A percentile compares a stretch with the other conserved stretches of the same genome.
Evolutionary conservation across 1,139 yeast species (phyloP).

Genomic region (Taphrina deformans): DNA sequence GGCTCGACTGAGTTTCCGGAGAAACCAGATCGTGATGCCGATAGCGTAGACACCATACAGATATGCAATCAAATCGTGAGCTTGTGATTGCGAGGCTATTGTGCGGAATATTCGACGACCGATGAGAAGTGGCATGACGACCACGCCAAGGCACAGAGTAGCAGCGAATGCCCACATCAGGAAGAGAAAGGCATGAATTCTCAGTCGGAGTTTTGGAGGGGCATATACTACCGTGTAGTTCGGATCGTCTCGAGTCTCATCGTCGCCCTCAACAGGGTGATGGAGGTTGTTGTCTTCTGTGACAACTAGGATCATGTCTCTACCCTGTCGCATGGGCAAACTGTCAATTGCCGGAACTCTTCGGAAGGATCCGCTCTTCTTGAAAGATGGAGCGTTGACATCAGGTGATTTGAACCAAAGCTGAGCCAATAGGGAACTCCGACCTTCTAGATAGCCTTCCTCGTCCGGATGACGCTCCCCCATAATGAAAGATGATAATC

Average conservation of each 20-base stretch:
- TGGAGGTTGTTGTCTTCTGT: slow-evolving; percentile 72
- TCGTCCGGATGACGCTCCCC: slow-evolving; percentile 70
- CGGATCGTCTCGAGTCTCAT: slow-evolving; percentile 50
- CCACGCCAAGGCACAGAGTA: slow-evolving; percentile 39
- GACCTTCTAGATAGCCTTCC: slow-evolving; percentile 58
- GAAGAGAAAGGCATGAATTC: slow-evolving; percentile 59
- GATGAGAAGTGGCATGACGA: slow-evolving; percentile 11
- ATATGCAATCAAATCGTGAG: slow-evolving; percentile 16
- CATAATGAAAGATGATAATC: slow-evolving; percentile 77
- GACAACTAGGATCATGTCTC: slow-evolving; percentile 73
- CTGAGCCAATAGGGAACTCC: slow-evolving; percentile 53
- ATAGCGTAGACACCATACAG: slow-evolving; percentile 6
- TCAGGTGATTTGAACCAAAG: slow-evolving; percentile 51
- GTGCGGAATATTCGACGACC: slow-evolving; percentile 9
- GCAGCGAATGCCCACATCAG: slow-evolving; percentile 73
- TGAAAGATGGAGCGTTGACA: slow-evolving; percentile 51
- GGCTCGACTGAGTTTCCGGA: not conserved
- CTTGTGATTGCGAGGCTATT: not conserved
- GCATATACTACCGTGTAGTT: slow-evolving; percentile 75
- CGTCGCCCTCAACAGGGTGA: slow-evolving; percentile 49
- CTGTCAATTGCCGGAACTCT: slow-evolving; percentile 86
- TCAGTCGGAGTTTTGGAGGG: slow-evolving; percentile 70
- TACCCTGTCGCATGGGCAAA: slow-evolving; percentile 59
- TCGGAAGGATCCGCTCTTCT: slow-evolving; percentile 75
- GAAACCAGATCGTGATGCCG: not conserved